Base-by-base conservation (phyloP, 1,284 basidiomycete species). In the Fistulinella staudtii region DNA sequence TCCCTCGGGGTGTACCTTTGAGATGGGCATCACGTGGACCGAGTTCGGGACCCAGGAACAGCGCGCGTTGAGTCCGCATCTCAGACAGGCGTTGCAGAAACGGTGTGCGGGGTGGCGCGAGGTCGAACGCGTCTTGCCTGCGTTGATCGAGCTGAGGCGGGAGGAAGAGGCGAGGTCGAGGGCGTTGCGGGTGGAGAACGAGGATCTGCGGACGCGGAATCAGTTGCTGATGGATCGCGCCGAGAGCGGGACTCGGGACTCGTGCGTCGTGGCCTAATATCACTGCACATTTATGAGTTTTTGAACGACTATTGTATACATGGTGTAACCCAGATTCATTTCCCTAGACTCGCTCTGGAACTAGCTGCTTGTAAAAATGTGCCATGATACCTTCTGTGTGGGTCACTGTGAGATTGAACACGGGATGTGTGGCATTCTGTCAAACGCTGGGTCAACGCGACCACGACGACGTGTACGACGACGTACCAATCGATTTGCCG, bases 351-450 rank as follows among this genome's bases (percentile, higher is more conserved):
- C 43, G 49, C 36, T 29, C 53, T 3, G 76, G 75, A 29, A 77
- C 47, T 0, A 48, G 65, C 53, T 92, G 88, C 5, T 71, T 68
- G 64, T 93, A 93, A 61, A 92, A 93, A 65, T 90, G 74, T 6
- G 75, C 69, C 75, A 91, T 80, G 29, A 93, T 78, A 0, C 67
- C 76, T 54, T 87, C 78, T 2, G 82, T 69, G 55, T 91, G 82
- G 1, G 86, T 82, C 6, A 84, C 75, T 0, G 89, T 85, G 34
- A 94, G 65, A 55, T 93, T 92, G 64, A 92, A 88, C n/a, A 94
- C 56, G 0, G 92, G 91, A 54, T 92, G 89, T 0, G 88, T 91
- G 2, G 90, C 88, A 56, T 94, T 95, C 89, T 92, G 53, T 18
- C 3, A 45, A 40, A 7, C 4, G 15, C 1, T 2, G 11, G 8